Evolutionary conservation across 306 rosid genomes (phyloP), one percentile per base, ranked within the genome.

Genomic region (Dalbergia cochinchinensis): DNA sequence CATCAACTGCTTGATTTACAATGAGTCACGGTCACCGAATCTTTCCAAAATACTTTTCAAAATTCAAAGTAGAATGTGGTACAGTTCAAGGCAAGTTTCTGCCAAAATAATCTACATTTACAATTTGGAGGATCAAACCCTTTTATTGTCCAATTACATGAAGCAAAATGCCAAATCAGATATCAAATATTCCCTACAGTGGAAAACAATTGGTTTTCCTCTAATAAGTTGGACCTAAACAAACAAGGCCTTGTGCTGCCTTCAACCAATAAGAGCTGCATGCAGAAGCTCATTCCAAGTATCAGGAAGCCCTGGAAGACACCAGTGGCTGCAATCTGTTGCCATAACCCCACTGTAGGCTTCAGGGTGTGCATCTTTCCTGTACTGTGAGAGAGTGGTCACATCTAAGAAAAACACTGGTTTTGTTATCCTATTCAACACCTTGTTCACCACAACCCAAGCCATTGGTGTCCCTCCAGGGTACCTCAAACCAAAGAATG

Each of bases 261-360:
- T 45, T 89, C 83, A 93, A 64, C 75, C 64, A 80, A 95, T 91
- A 37, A 95, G 94, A 74, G 89, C 78, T 0, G 97, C 98, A 80
- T 92, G 92, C 0, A 95, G 86, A 50, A 95, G 94, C 74, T 86
- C 75, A 62, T 95, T 95, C 99, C 99, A 95, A 19, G 99, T 95
- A 82, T 95, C 99, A 8, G 99, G 97, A 50, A 95, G 81, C 0
- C 99, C 99, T 0, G 99, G 99, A 55, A 95, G 97, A 66, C 99
- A 95, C 99, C 99, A 95, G 11, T 95, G 99, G 80, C 99, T 95
- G 70, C 99, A 95, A 75, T 95, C 99, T 1, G 78, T 88, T 13
- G 86, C 69, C 64, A 83, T 5, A 35, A 84, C 82, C 2, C 96
- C 93, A 72, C 98, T 90, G 6, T 89, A 95, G 0, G 79, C 90